Base-by-base conservation (phyloP, 352 stramenopile species). In the Pythium aristosporum region DNA sequence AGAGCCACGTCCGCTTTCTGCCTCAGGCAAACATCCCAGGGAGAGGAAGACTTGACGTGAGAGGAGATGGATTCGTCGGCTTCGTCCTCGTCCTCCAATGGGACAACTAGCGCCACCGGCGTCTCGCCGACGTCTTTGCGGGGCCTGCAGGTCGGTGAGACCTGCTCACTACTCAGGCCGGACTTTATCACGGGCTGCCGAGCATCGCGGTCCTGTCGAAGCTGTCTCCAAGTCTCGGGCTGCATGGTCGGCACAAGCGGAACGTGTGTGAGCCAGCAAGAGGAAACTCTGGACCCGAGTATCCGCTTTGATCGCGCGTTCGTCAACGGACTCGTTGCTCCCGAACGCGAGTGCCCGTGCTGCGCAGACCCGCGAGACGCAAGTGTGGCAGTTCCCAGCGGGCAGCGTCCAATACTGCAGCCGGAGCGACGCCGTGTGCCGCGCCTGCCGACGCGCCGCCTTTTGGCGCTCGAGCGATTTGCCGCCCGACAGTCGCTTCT, bases 401-500 rank as follows among this genome's bases (percentile, higher is more conserved):
- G 55, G 55, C n/a, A 25, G 18, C 16, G 23, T 54, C 18, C 15
- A 7, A 5, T 62, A 62, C 42, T 62, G 55, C 55, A 51, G 6
- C 43, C n/a, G 4, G 25, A 62, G 42, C 11, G 55, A 62, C 55
- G 30, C 0, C 18, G 55, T 54, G 10, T 62, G 55, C 32, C 25
- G 55, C 23, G 25, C 10, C 7, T 62, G 55, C 20, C 21, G 28
- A 13, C 39, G 28, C 18, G 41, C 44, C 18, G 34, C 32, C 42
- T 62, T 62, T 51, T 51, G 55, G 32, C 55, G 30, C 18, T 32
- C 28, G 2, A 32, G n/a, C 2, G 16, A 36, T 16, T 34, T 43
- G n/a, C 15, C 16, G 10, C 55, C 55, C 8, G 55, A 62, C 32
- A 62, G 55, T 28, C 55, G 55, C 42, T 62, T 62, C 25, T 62